These are phyloP conservation scores for Mycena maculata DNA, from an alignment of 768 basidiomycete genomes.

Conservation along the genomic window DNA sequence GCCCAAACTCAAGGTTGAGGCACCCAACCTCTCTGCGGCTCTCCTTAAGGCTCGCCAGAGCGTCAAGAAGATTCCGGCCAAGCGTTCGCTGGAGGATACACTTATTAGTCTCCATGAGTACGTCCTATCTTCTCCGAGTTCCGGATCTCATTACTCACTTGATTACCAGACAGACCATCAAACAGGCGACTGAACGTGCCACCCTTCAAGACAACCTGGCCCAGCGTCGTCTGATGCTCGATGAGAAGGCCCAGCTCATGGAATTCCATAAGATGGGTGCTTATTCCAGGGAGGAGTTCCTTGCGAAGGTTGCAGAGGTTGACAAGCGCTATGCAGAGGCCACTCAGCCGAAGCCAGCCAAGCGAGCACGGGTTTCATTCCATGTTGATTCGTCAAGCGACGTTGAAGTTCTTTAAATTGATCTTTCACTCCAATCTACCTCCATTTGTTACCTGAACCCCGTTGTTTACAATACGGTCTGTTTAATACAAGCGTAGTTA, in stretches of 20 bases:
- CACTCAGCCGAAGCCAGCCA: neutral
- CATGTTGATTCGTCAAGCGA: neutral
- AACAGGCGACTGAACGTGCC: neutral
- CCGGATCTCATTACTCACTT: neutral
- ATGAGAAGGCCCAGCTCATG: neutral
- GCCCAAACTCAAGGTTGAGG: neutral
- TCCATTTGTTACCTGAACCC: neutral
- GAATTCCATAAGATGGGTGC: neutral
- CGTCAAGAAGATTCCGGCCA: conserved; percentile 7
- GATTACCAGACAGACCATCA: neutral
- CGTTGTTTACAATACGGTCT: neutral
- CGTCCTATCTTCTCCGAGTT: neutral
- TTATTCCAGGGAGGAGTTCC: neutral
- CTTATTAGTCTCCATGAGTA: neutral
- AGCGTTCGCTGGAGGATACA: conserved; percentile 3
- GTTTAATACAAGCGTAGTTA: neutral
- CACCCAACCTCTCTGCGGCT: neutral
- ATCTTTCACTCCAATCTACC: neutral
- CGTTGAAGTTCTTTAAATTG: neutral
- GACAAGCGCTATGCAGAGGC: neutral
- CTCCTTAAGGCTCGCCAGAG: neutral
- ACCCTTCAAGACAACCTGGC: neutral
- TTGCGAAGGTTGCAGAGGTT: neutral
- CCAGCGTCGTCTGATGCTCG: neutral
- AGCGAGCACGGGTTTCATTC: neutral